These are phyloP conservation scores for Acacia concinna DNA, from an alignment of 331 rosid species.

Conservation along the genomic window DNA sequence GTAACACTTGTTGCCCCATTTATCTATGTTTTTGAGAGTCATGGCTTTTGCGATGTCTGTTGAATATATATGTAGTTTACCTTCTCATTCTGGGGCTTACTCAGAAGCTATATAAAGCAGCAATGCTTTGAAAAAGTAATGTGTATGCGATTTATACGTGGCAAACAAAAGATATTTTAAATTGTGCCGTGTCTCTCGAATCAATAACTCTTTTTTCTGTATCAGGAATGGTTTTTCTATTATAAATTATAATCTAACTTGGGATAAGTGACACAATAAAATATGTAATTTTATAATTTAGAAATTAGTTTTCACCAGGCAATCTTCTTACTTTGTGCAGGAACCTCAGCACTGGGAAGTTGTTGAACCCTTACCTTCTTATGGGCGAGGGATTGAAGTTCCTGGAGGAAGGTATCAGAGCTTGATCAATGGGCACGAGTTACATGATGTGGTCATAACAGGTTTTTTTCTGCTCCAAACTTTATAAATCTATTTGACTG, in stretches of 20 bases:
- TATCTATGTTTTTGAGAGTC: not conserved
- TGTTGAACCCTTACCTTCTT: conserved; percentile 86
- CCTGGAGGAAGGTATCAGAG: conserved; percentile 85
- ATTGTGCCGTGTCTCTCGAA: not conserved
- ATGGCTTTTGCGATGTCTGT: not conserved
- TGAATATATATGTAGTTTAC: not conserved
- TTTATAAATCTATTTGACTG: not conserved
- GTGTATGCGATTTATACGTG: not conserved
- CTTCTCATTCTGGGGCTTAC: not conserved
- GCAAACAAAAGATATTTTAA: not conserved
- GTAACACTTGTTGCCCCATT: conserved; percentile 36
- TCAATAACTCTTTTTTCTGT: not conserved
- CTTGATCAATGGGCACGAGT: conserved; percentile 81
- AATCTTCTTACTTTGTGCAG: conserved; percentile 44
- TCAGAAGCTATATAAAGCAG: not conserved
- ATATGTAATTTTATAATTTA: not conserved
- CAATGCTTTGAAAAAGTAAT: not conserved
- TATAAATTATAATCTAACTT: not conserved
- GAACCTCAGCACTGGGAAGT: conserved; percentile 81
- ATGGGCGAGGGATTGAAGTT: conserved; percentile 87
- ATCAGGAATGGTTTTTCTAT: not conserved
- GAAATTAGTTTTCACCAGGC: conserved; percentile 19
- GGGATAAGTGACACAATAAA: not conserved
- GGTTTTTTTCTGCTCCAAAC: conserved; percentile 46
- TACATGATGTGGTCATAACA: conserved; percentile 87